These are phyloP conservation scores for Leishmania major DNA, from an alignment of 208 protist species.

Conservation along the genomic window DNA sequence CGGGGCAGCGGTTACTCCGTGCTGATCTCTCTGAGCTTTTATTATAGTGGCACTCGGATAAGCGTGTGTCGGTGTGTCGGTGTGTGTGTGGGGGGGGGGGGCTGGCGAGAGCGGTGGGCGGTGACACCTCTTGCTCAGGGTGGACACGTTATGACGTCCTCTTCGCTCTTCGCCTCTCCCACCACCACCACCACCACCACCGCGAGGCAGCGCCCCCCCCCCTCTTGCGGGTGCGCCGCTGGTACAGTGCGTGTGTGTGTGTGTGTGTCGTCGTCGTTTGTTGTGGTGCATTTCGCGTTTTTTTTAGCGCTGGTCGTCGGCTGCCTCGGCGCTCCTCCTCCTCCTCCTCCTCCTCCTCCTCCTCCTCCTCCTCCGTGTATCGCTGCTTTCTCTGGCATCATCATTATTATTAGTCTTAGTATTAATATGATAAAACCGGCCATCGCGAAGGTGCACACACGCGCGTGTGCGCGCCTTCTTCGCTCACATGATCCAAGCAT, in stretches of 20 bases:
- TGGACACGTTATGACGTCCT: neutral
- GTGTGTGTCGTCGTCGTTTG: neutral
- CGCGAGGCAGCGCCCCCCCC: neutral
- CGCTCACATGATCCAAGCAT: neutral
- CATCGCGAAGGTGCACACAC: neutral
- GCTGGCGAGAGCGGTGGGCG: neutral
- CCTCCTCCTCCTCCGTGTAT: neutral
- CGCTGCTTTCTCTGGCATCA: neutral
- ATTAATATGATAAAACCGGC: neutral
- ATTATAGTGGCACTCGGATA: neutral
- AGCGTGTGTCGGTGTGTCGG: too few species aligned
- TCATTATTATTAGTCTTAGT: too few species aligned
- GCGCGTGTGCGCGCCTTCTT: neutral
- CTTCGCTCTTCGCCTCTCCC: neutral
- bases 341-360: too few species aligned
- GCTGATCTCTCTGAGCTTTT: neutral
- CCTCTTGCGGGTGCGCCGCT: neutral
- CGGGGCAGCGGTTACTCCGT: neutral
- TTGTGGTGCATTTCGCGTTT: neutral
- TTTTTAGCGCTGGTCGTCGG: too few species aligned
- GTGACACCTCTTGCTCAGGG: neutral
- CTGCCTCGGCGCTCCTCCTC: too few species aligned
- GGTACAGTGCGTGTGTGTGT: neutral
- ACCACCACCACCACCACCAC: neutral
- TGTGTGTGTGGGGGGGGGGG: neutral